Conservation (phyloP, 2,329 filamentous ascomycete species). For the Beauveria pseudobassiana region DNA sequence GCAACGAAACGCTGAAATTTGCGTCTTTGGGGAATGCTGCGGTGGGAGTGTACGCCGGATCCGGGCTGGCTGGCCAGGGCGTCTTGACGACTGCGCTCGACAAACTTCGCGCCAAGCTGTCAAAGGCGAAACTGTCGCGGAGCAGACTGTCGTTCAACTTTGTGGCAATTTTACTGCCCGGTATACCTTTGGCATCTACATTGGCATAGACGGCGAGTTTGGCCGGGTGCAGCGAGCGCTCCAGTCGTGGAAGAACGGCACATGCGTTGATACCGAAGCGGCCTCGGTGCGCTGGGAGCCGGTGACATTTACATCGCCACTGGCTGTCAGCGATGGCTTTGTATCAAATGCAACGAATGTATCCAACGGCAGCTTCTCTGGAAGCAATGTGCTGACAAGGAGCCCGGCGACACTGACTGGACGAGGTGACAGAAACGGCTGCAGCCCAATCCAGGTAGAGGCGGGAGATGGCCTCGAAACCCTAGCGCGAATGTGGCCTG, state of each 20-base stretch:
- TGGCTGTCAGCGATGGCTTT: conserved; percentile 12
- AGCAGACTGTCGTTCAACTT: not conserved
- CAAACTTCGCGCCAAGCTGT: not conserved
- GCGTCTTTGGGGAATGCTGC: conserved; percentile 21
- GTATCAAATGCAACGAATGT: not conserved
- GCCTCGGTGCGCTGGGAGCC: not conserved
- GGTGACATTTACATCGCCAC: conserved; percentile 21
- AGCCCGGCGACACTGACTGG: not conserved
- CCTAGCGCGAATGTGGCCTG: conserved; percentile 31
- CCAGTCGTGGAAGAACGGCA: conserved; percentile 22
- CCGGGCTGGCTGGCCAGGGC: conserved; percentile 18
- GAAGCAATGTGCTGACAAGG: not conserved
- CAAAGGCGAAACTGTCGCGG: not conserved
- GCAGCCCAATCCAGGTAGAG: conserved; percentile 20
- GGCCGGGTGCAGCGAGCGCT: conserved; percentile 23
- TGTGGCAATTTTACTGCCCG: conserved; percentile 1
- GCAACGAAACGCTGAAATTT: conserved; percentile 21
- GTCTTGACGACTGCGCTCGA: not conserved
- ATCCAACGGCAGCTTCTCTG: conserved; percentile 11
- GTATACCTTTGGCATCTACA: conserved; percentile 28
- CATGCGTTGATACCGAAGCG: conserved; percentile 16
- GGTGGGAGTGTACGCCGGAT: conserved; percentile 30
- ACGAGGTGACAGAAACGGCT: conserved; percentile 7
- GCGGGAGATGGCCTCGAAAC: conserved; percentile 26
- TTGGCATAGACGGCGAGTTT: conserved; percentile 25